Base-by-base conservation (phyloP, 2,329 filamentous ascomycete species). In the Fusarium nodosum region DNA sequence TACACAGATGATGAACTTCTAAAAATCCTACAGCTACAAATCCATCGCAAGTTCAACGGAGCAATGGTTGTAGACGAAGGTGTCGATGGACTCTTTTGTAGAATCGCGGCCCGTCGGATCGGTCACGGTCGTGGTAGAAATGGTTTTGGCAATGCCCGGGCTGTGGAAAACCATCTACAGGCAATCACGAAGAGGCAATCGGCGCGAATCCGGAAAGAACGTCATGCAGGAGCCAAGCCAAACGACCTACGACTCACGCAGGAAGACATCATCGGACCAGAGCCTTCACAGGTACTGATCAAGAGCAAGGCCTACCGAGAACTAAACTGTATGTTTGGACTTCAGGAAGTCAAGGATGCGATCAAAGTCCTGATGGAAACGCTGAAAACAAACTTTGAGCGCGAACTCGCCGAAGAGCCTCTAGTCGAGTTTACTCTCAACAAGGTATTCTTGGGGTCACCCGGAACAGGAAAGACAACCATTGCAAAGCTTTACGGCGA, bases 381-480 rank as follows among this genome's bases (percentile, higher is more conserved):
- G 1, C 82, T 93, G 18, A 79, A 85, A 56, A 80, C 81, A 3
- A 94, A 94, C 73, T 93, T 92, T 61, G 69, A 84, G 6, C 81
- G 90, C 0, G 92, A 94, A 72, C 77, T 94, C 0, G 71, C 80
- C 0, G 91, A 93, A 69, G 80, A 90, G 73, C 83, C 85, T 0
- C 75, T 84, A 0, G 79, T 93, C 0, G 79, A 89, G 55, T 88
- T 88, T 53, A 87, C 84, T 0, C 81, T 93, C 0, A 94, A 93
- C 75, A 82, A 85, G 10, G 87, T 93, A 3, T 93, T 94, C 57
- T 74, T 93, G 0, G 92, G 92, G 0, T 86, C 84, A 2, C 92
- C 92, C 0, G 92, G 92, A 0, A 94, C 92, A 0, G 91, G 92
- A 0, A 94, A 94, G 72, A 94, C 92, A 0, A 90, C 90, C 0